phyloP scores from a whole-genome alignment of 257 asterid species.

The Salvia rosmarinus region DNA sequence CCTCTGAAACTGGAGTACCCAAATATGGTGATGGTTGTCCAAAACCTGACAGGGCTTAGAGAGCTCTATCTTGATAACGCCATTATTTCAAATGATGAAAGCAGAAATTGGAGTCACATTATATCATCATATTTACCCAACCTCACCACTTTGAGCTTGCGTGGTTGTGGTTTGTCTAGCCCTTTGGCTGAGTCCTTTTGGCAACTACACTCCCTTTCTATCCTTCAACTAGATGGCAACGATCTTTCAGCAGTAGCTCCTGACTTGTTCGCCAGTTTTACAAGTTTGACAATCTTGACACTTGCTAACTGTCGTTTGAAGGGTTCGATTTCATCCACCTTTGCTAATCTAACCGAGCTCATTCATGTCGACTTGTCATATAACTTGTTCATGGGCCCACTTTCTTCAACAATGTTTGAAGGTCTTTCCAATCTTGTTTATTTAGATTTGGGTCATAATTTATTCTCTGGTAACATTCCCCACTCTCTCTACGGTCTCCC shows the following conservation, averaged over 20 bases:
- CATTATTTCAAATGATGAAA: not conserved
- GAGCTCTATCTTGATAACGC: not conserved
- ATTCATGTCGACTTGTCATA: not conserved
- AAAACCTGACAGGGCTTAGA: not conserved
- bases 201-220: not conserved
- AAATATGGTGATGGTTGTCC: not conserved
- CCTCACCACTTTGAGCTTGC: not conserved
- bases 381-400: not conserved
- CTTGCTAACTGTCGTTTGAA: not conserved
- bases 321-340: not conserved
- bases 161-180: not conserved
- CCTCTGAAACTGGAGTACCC: not conserved
- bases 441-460: not conserved
- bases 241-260: not conserved
- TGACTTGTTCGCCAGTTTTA: not conserved
- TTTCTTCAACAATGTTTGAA: not conserved
- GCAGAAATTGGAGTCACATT: not conserved
- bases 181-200: not conserved
- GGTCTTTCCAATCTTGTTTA: not conserved
- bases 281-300: not conserved
- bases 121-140: not conserved
- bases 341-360: not conserved
- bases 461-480: not conserved
- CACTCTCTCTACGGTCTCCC: not conserved
- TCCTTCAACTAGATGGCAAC: not conserved